Base-by-base conservation (phyloP, 176 grass and related monocot genomes). In the Themeda triandra region DNA sequence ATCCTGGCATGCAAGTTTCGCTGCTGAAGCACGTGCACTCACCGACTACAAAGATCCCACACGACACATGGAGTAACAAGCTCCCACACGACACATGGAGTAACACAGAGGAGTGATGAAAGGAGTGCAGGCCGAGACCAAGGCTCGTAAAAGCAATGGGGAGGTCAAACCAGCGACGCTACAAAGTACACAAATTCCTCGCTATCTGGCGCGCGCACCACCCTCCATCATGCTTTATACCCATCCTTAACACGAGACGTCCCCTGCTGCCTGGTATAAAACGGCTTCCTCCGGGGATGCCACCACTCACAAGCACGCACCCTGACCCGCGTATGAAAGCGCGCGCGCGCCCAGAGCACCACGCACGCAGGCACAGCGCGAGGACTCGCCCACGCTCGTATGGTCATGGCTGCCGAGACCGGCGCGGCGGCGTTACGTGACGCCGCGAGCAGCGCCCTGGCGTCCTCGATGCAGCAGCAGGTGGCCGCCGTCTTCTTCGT, bases 401-500 rank as follows among this genome's bases (percentile, higher is more conserved):
- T 10, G 30, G 31, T 53, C 66, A 90, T 90, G 84, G 67, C 66
- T 1, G 80, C 24, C 41, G 77, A 53, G 53, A 12, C 77, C 27
- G 73, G 56, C 41, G 65, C 31, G 60, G 72, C 48, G 48, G 46
- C 80, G 88, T 65, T 87, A 35, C 79, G 33, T 14, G 85, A 73
- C 0, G 66, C 44, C 13, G 63, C 71, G 53, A 56, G 66, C 21
- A 56, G 66, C 21, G 83, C 87, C 51, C 60, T 86, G 66, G 84
- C 86, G 72, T 45, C 63, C 3, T 87, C 82, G 48, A 31, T 90
- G 44, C 82, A 88, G 62, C 71, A 84, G 40, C 86, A 87, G 81
- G 80, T 92, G 42, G 75, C 92, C 71, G 8, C 74, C 66, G 68
- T 41, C 58, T 75, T 97, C 58, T 91, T 89, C 73, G 78, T 73